phyloP scores from a whole-genome alignment of 2,329 filamentous ascomycete species.

The Fusarium nygamai region DNA sequence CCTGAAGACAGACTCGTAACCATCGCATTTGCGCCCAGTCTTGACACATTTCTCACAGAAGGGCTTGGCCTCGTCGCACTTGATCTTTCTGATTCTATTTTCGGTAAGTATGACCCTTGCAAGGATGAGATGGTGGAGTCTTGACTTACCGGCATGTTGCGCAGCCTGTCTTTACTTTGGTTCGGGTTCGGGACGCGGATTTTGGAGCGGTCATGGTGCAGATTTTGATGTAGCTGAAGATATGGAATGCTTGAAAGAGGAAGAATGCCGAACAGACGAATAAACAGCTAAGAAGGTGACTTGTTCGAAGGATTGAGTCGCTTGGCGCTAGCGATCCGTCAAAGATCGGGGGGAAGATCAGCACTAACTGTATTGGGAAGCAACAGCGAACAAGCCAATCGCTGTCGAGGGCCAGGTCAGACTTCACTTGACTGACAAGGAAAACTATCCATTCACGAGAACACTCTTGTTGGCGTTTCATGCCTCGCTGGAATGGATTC shows the following conservation, averaged over 20 bases:
- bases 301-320: not conserved
- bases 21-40: conserved; percentile 55
- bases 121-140: not conserved
- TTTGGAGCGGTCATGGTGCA: conserved; percentile 34
- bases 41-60: conserved; percentile 49
- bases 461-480: not conserved
- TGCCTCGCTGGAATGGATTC: not conserved
- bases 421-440: not conserved
- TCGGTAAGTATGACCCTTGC: not conserved
- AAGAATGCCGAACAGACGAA: conserved; percentile 19
- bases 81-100: conserved; percentile 49
- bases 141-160: conserved; percentile 54
- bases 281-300: not conserved
- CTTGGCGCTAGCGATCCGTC: not conserved
- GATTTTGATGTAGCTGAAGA: not conserved
- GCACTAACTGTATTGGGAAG: not conserved
- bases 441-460: not conserved
- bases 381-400: conserved; percentile 6
- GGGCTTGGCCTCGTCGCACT: conserved; percentile 52
- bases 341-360: not conserved
- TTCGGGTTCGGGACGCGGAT: not conserved
- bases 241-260: not conserved
- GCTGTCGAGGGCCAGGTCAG: not conserved
- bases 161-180: conserved; percentile 56
- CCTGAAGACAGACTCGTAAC: conserved; percentile 54